These are phyloP conservation scores for Talaromyces sp. DNA, from an alignment of 2,329 filamentous ascomycete species.

Conservation along the genomic window DNA sequence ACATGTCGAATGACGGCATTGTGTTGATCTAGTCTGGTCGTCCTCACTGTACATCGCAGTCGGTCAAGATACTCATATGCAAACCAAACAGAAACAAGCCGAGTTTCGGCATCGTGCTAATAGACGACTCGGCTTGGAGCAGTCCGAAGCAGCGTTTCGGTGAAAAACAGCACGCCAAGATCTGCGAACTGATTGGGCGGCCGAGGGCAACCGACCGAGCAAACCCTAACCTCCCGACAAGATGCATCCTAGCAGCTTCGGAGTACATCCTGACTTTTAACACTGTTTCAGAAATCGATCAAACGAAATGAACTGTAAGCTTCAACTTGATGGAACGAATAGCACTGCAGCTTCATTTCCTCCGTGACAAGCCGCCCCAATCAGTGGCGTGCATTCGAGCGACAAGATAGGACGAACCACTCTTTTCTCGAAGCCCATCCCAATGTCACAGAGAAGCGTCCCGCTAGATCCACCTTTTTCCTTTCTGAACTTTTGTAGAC, in stretches of 20 bases:
- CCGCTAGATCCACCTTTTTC: conserved; percentile 17
- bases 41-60: not conserved
- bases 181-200: not conserved
- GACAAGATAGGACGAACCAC: conserved; percentile 8
- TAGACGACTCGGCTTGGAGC: conserved; percentile 7
- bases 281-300: not conserved
- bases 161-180: conserved; percentile 2
- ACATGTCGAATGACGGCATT: not conserved
- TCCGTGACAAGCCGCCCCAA: conserved; percentile 8
- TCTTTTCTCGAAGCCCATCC: not conserved
- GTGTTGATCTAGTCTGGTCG: not conserved
- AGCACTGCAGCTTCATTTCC: not conserved
- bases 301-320: not conserved
- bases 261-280: not conserved
- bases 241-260: not conserved
- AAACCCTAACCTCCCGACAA: not conserved
- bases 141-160: conserved; percentile 1
- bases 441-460: conserved; percentile 6
- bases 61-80: not conserved
- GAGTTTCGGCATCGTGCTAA: not conserved
- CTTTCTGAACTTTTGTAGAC: not conserved
- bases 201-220: conserved; percentile 13
- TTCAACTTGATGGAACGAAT: not conserved
- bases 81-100: not conserved
- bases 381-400: not conserved